These are phyloP conservation scores for Ambrosiella beaveri DNA, from an alignment of 2,329 filamentous ascomycete genomes.

Conservation along the genomic window DNA sequence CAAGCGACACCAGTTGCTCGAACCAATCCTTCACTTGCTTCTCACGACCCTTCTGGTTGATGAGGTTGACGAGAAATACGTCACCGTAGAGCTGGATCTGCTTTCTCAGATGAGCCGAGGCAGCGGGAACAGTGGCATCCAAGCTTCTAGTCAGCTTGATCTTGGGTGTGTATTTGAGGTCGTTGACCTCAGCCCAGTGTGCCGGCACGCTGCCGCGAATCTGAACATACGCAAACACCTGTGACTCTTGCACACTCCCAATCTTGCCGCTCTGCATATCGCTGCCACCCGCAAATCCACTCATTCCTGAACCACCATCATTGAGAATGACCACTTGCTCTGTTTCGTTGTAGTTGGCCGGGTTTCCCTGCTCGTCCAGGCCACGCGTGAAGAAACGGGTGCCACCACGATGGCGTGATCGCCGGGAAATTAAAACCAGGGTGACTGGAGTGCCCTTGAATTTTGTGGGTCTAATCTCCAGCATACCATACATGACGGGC, in stretches of 20 bases:
- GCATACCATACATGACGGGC: conserved; percentile 89
- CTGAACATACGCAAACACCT: conserved; percentile 88
- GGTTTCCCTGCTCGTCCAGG: conserved; percentile 81
- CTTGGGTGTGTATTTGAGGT: conserved; percentile 76
- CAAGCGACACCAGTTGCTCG: conserved; percentile 66
- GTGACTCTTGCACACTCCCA: conserved; percentile 51
- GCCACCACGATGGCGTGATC: conserved; percentile 74
- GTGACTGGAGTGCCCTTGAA: conserved; percentile 76
- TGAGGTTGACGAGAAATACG: conserved; percentile 91
- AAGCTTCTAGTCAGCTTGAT: conserved; percentile 64
- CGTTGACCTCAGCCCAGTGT: conserved; percentile 93
- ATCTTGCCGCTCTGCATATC: conserved; percentile 60
- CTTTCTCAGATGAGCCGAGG: conserved; percentile 77
- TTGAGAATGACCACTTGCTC: conserved; percentile 86
- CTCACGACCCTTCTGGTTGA: conserved; percentile 91
- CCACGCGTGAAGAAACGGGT: conserved; percentile 92
- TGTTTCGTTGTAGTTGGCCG: conserved; percentile 98
- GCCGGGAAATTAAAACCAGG: conserved; percentile 70
- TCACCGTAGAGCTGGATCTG: conserved; percentile 89
- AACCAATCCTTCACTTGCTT: conserved; percentile 81
- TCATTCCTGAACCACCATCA: conserved; percentile 54
- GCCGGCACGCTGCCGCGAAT: conserved; percentile 91
- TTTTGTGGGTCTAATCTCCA: conserved; percentile 72
- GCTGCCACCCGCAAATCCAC: conserved; percentile 62
- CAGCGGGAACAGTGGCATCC: conserved; percentile 62